Evolutionary conservation across 176 grass and related monocot species (phyloP).

Genomic region (Areca catechu): DNA sequence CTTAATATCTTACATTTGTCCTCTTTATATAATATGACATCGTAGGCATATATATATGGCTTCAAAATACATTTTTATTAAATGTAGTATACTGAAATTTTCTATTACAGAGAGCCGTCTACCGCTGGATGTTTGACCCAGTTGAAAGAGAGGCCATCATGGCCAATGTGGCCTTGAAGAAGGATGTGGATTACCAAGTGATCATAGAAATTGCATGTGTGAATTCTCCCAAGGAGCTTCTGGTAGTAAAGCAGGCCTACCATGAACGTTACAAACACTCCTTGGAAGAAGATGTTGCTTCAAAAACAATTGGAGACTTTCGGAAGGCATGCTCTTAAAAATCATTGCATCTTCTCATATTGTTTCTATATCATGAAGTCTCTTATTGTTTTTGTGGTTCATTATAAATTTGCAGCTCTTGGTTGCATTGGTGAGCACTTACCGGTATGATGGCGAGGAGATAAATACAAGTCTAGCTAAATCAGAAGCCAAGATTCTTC

Average conservation of each 20-base stretch:
- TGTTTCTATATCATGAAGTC: not conserved
- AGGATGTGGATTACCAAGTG: slow-evolving; percentile 33
- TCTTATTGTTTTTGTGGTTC: no score
- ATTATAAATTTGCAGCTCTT: slow-evolving; percentile 31
- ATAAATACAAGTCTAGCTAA: slow-evolving; percentile 33
- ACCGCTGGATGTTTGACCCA: slow-evolving; percentile 63
- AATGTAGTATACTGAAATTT: not conserved
- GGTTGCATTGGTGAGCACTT: slow-evolving; percentile 46
- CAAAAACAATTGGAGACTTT: slow-evolving; percentile 37
- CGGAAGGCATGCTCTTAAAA: slow-evolving; percentile 20
- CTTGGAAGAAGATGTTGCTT: slow-evolving; percentile 78
- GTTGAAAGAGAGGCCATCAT: slow-evolving; percentile 53
- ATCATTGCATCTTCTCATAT: not conserved
- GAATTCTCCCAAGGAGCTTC: slow-evolving; percentile 47
- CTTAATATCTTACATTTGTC: not conserved
- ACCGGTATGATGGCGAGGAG: slow-evolving; percentile 61
- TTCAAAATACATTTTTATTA: not conserved
- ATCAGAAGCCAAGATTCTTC: slow-evolving; percentile 50
- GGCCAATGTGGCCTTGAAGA: slow-evolving; percentile 42
- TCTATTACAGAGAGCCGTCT: slow-evolving; percentile 46
- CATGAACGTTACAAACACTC: slow-evolving; percentile 55
- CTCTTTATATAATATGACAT: no score
- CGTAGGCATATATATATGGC: no score
- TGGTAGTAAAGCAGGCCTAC: slow-evolving; percentile 58
- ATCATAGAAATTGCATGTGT: slow-evolving; percentile 57